Conservation (phyloP, 169 alveolate species). For the Besnoitia besnoiti region DNA sequence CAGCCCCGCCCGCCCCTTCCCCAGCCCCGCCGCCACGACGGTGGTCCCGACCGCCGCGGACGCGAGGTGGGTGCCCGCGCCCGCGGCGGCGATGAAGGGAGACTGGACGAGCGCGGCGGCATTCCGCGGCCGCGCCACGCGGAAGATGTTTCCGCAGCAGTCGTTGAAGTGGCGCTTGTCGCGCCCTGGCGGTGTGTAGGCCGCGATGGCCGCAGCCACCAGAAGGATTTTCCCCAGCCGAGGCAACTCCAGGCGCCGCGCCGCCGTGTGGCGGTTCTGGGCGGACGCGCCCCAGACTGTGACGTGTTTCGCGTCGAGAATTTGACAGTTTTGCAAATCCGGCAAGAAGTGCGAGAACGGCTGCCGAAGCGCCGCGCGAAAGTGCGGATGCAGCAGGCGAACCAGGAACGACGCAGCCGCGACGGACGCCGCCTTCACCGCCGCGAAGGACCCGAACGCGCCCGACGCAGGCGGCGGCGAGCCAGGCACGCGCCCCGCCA, state of each 20-base stretch:
- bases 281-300: conserved; percentile 51
- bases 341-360: conserved; percentile 56
- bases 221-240: conserved; percentile 52
- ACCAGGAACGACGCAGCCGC: background rate
- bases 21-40: too few species aligned
- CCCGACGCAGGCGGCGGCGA: background rate
- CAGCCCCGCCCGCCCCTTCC: background rate
- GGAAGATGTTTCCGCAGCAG: conserved; percentile 46
- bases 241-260: conserved; percentile 62
- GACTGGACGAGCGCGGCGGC: conserved; percentile 21
- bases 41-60: background rate
- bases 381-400: conserved; percentile 1
- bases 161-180: conserved; percentile 33
- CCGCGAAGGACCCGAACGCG: background rate
- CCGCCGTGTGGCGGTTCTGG: conserved; percentile 48
- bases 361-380: conserved; percentile 31
- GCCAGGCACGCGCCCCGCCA: background rate
- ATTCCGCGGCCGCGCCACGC: conserved; percentile 8
- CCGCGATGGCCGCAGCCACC: conserved; percentile 58
- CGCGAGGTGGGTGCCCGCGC: background rate
- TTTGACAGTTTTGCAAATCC: conserved; percentile 42
- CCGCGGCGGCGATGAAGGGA: background rate
- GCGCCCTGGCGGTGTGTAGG: conserved; percentile 33
- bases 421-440: conserved; percentile 1
- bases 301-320: background rate